Conservation (phyloP, 192 early-diverging fungal genomes). For the Pecoramyces ruminantium region DNA sequence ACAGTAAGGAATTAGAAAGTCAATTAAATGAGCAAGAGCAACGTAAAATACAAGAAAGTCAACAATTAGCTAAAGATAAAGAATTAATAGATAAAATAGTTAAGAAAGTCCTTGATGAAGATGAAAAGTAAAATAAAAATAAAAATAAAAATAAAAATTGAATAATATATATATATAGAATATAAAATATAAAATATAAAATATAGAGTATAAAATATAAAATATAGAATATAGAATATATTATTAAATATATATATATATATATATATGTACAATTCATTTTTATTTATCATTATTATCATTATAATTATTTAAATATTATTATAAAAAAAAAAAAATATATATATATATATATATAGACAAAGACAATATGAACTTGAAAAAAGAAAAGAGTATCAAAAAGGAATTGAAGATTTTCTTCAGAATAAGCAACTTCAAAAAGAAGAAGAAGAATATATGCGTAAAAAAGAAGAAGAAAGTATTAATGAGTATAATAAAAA, state of each 20-base stretch:
- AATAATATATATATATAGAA: no score
- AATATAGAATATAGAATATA: no score
- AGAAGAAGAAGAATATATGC: neutral
- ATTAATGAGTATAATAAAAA: neutral
- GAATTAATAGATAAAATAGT: constrained; percentile 38
- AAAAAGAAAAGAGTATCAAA: neutral
- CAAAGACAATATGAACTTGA: neutral
- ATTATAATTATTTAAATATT: no score
- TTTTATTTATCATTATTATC: no score
- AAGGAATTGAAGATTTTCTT: neutral
- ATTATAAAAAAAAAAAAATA: no score
- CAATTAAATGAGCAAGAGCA: constrained; percentile 30
- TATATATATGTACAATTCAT: no score
- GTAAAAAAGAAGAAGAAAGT: neutral
- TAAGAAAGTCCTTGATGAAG: constrained; percentile 26
- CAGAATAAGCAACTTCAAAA: neutral
- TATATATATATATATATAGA: neutral
- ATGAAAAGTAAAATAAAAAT: constrained; percentile 20
- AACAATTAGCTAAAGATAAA: constrained; percentile 38
- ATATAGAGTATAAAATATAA: no score
- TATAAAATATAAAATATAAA: no score
- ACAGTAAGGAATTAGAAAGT: constrained; percentile 21
- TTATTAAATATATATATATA: no score
- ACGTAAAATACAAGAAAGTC: constrained; percentile 23
- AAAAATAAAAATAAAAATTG: neutral